Base-by-base conservation (phyloP, 1,284 basidiomycete species). In the Cryptococcus sp. region DNA sequence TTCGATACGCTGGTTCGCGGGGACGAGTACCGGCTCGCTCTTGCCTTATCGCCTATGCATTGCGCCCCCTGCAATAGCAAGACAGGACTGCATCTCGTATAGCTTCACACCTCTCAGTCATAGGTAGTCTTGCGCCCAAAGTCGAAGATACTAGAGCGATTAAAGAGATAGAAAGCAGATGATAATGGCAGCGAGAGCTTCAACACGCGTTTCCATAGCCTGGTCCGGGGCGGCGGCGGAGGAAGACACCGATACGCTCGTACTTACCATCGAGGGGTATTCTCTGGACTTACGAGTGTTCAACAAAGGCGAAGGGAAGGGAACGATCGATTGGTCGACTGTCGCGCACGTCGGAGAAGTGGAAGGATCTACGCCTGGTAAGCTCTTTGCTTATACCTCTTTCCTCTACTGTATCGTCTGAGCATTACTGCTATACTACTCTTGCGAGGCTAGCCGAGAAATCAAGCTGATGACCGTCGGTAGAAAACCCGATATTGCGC, bases 201-300 rank as follows among this genome's bases (percentile, higher is more conserved):
- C 70, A 0, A 69, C 55, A 8, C 68, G 72, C 23, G 52, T 72
- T n/a, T 72, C 70, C 19, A 72, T 76, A 45, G 65, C 67, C 13
- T 76, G 74, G 74, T 52, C 53, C 5, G 71, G 65, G 5, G 56
- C 49, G 7, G 53, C 61, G 0, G 51, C 72, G 0, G 38, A 47
- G 15, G 74, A 76, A 57, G 69, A 70, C 49, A 74, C 71, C 3
- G 71, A 74, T 41, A 74, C 72, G 7, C 62, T 74, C 31, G 71
- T 74, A 19, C 61, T 76, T 42, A 74, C 74, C 11, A 66, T 73
- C 23, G 53, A 68, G n/a, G 60, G 55, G 10, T 66, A 59, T 41
- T 69, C 64, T 7, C 59, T 76, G 46, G 72, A 76, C 50, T 61
- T 76, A 8, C 64, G 72, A 4, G 66, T 71, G 8, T 67, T 66